Evolutionary conservation across 352 stramenopile genomes (phyloP).

Genomic region (Ophiocytium majus): DNA sequence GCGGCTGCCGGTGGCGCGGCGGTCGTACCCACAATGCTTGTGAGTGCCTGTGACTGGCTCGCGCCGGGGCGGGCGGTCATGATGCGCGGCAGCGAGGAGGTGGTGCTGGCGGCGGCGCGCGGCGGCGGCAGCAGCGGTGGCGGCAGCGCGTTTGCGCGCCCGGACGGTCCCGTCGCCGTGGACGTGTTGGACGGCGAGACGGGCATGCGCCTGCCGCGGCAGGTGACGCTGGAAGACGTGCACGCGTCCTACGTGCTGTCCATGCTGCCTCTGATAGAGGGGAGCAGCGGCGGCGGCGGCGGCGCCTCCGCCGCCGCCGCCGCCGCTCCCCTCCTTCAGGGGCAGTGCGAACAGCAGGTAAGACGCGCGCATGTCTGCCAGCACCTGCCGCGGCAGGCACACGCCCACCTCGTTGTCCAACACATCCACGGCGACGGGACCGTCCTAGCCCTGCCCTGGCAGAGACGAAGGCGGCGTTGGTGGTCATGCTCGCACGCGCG

Average conservation of each 20-base stretch:
- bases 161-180: conserved; percentile 35
- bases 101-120: conserved; percentile 29
- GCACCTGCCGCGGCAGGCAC: conserved; percentile 39
- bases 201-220: conserved; percentile 43
- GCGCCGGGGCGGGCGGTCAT: conserved; percentile 38
- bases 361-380: conserved; percentile 42
- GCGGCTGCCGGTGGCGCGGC: too few relatives aligned
- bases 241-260: conserved; percentile 41
- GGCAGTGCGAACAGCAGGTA: conserved; percentile 34
- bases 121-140: conserved; percentile 5
- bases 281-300: conserved; percentile 11
- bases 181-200: conserved; percentile 50
- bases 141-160: conserved; percentile 30
- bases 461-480: neutral
- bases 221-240: conserved; percentile 45
- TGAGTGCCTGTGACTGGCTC: neutral
- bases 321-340: conserved; percentile 7
- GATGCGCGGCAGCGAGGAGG: conserved; percentile 33
- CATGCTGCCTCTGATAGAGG: conserved; percentile 18
- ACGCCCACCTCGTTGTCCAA: conserved; percentile 46
- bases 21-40: neutral
- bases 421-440: conserved; percentile 39
- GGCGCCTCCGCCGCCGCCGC: too few relatives aligned
- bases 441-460: neutral
- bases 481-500: neutral